Evolutionary conservation across 1,284 basidiomycete genomes (phyloP).

Genomic region (Pyrrhoderma lamaoense): DNA sequence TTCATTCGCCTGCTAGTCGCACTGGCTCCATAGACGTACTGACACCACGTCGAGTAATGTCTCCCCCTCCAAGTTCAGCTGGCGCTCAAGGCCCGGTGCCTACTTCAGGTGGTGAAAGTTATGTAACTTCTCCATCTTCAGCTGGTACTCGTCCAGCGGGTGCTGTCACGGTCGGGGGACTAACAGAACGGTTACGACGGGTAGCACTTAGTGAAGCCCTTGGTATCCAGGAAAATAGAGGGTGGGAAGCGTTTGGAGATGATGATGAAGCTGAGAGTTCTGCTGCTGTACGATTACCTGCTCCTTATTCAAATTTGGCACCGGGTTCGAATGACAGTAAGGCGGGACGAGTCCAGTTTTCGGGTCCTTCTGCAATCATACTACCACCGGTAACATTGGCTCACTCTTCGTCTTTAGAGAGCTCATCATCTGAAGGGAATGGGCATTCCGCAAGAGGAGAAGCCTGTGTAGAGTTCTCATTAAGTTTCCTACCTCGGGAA

Average conservation of each 20-base stretch:
- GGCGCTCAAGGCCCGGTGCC: background rate
- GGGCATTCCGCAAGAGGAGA: slow-evolving; percentile 2
- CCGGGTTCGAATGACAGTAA: too few relatives aligned
- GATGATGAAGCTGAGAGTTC: background rate
- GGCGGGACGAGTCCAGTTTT: slow-evolving; percentile 33
- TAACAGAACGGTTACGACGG: slow-evolving; percentile 11
- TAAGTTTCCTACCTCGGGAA: slow-evolving; percentile 7
- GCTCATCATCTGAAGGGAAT: slow-evolving; percentile 11
- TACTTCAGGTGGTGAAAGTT: slow-evolving; percentile 7
- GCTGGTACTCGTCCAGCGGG: background rate
- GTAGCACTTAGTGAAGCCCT: slow-evolving; percentile 14
- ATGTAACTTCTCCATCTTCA: slow-evolving; percentile 7
- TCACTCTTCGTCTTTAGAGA: background rate
- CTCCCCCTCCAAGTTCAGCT: slow-evolving; percentile 8
- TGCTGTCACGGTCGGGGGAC: slow-evolving; percentile 4
- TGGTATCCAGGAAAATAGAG: background rate
- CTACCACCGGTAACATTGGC: slow-evolving; percentile 30
- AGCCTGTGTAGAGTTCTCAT: slow-evolving; percentile 9
- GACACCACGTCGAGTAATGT: slow-evolving; percentile 14
- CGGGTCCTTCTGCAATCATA: slow-evolving; percentile 47
- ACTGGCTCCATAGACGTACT: slow-evolving; percentile 15
- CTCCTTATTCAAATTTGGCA: slow-evolving; percentile 6
- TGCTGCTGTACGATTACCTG: slow-evolving; percentile 2
- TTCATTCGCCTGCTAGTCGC: slow-evolving; percentile 14
- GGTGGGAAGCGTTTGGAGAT: slow-evolving; percentile 9